These are phyloP conservation scores for Westerdykella ornata DNA, from an alignment of 2,329 filamentous ascomycete species.

Conservation along the genomic window DNA sequence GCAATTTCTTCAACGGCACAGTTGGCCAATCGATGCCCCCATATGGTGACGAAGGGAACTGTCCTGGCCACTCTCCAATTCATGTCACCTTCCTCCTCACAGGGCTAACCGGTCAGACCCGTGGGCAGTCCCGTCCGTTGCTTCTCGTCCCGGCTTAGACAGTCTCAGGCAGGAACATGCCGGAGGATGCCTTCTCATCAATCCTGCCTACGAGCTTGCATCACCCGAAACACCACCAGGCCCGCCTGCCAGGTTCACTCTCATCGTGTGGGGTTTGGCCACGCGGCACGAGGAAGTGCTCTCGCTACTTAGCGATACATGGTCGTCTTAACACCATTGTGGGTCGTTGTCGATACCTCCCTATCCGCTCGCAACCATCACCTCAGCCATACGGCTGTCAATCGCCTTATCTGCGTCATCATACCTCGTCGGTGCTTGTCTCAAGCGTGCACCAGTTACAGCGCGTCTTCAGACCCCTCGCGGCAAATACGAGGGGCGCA, in stretches of 20 bases:
- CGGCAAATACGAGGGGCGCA: slow-evolving; percentile 11
- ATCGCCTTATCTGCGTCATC: slow-evolving; percentile 7
- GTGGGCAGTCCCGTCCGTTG: too few species aligned
- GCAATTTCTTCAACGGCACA: too few species aligned
- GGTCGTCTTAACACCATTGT: slow-evolving; percentile 6
- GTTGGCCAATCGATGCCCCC: too few species aligned
- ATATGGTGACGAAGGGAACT: not conserved
- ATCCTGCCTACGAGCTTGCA: slow-evolving; percentile 9
- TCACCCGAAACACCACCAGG: slow-evolving; percentile 11
- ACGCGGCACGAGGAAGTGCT: slow-evolving; percentile 8
- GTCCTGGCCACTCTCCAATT: too few species aligned
- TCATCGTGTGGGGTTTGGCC: slow-evolving; percentile 16
- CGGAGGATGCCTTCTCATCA: too few species aligned
- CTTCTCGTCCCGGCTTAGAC: too few species aligned
- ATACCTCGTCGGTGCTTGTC: slow-evolving; percentile 5
- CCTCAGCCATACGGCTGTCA: slow-evolving; percentile 10
- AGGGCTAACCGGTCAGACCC: too few species aligned
- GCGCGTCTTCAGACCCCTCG: slow-evolving; percentile 16
- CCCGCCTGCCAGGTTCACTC: slow-evolving; percentile 14
- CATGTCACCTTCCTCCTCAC: too few species aligned
- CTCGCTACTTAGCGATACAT: slow-evolving; percentile 3
- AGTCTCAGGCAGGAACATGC: too few species aligned
- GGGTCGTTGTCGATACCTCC: not conserved
- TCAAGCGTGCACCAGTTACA: too few species aligned
- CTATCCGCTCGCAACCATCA: slow-evolving; percentile 6